Evolutionary conservation across 345 rosid species (phyloP), one percentile per base, ranked within the genome.

Genomic region (Citrus medica): DNA sequence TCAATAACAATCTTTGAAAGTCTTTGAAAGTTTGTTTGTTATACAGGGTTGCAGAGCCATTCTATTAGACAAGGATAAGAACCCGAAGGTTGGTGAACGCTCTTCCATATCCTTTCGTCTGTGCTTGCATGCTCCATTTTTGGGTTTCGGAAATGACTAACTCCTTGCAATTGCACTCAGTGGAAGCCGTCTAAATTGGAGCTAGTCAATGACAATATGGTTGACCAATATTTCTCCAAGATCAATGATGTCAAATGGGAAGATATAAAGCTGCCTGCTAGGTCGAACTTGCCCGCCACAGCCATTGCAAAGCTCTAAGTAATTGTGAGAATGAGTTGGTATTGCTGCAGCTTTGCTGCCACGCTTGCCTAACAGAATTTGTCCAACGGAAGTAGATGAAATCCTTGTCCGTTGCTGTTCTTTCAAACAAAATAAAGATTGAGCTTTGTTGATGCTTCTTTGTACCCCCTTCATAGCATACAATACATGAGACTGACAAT

Each of bases 21-120:
- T 46, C 48, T 1, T 7, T 55, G 46, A 40, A 2, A 64, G 25
- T 46, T 56, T 1, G 12, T 55, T 9, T 75, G 67, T 24, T 58
- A 76, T 85, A 79, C 90, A 95, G 98, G 98, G 98, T 74, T 92
- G 97, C 88, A 90, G 98, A 84, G 98, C 98, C 80, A 84, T 93
- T 65, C 87, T 94, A 79, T 30, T 91, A 74, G 98, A 93, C 59
- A 94, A 94, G 84, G 98, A 90, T 84, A 91, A 76, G 85, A 94
- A 89, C 78, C 97, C 95, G 19, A 91, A 91, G 97, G 98, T 92
- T 65, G 32, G 53, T 69, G 48, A 53, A 14, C 46, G 53, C 82
- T 9, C 53, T 74, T 71, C 74, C 77, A 9, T n/a, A 51, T 60
- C 59, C 32, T 17, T 30, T 14, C 7, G 7, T 22, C 17, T 32